Evolutionary conservation across 2,329 filamentous ascomycete species (phyloP), one percentile per base, ranked within the genome.

Genomic region (Epichloe gansuensis): DNA sequence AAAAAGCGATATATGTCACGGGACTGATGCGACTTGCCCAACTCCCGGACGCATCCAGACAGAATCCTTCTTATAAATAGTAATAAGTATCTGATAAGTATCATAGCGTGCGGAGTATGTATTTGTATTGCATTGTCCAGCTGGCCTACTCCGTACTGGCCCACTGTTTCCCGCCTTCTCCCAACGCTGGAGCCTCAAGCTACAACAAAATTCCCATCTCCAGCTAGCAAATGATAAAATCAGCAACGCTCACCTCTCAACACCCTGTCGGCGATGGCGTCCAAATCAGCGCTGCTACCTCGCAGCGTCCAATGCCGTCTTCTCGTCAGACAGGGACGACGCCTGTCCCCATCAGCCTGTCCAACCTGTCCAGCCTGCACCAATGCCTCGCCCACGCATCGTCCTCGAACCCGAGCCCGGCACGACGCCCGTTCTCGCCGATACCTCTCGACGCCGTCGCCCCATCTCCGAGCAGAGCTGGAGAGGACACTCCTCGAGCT

Each of bases 401-500:
- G 57, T 46, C 13, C 58, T 11, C 57, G 59, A 23, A 50, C 50
- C 50, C 56, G 57, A 56, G 23, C 13, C 12, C 27, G 50, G 51
- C 48, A 56, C 56, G 58, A 57, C 49, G 53, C 53, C 53, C 48
- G 55, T 38, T 50, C 60, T 17, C 63, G 47, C 44, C 51, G 65
- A 54, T 64, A 61, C 56, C 59, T 63, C 47, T 65, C 66, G 23
- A 59, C 63, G 6, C 51, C 59, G 6, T 42, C 60, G 11, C 23
- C 55, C 4, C 61, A 71, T 52, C 63, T 71, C 13, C 71, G 76
- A 41, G 60, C 68, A 51, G 76, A 84, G 57, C 76, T 88, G 5
- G 74, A 84, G 55, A 67, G 74, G 43, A 71, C 78, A 2, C 71
- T 90, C 0, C 64, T 74, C 2, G 74, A 78, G 23, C 72, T 91